Evolutionary conservation across 805 yeast species (phyloP).

Genomic region (Maudiozyma saulgeensis): DNA sequence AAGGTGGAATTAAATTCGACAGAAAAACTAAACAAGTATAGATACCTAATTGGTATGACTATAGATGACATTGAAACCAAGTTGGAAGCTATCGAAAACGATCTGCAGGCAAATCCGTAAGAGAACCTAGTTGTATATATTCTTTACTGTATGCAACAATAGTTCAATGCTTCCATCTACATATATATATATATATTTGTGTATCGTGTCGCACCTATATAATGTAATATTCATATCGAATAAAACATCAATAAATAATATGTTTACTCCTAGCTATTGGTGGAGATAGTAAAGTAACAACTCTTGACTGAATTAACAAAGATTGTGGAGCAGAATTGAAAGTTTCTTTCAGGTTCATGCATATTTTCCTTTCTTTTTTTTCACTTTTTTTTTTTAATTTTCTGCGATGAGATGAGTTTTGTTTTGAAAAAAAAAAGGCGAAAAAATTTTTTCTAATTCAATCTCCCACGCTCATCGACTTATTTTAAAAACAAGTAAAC

Average conservation of each 20-base stretch:
- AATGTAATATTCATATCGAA: too few relatives aligned
- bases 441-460: background rate
- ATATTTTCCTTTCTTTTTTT: background rate
- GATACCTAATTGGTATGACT: conserved; percentile 68
- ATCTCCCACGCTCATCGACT: background rate
- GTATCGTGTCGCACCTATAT: too few relatives aligned
- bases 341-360: too few relatives aligned
- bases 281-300: too few relatives aligned
- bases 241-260: too few relatives aligned
- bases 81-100: conserved; percentile 64
- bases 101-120: conserved; percentile 19
- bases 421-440: background rate
- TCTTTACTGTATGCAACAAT: too few relatives aligned
- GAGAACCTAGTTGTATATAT: too few relatives aligned
- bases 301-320: too few relatives aligned
- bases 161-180: too few relatives aligned
- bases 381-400: background rate
- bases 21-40: conserved; percentile 64
- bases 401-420: background rate
- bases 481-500: background rate
- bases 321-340: too few relatives aligned
- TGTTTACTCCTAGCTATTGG: too few relatives aligned
- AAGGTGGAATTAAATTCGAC: conserved; percentile 36
- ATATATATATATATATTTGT: too few relatives aligned
- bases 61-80: conserved; percentile 73